Conservation (phyloP, 352 stramenopile genomes). For the Pythium chondricola region DNA sequence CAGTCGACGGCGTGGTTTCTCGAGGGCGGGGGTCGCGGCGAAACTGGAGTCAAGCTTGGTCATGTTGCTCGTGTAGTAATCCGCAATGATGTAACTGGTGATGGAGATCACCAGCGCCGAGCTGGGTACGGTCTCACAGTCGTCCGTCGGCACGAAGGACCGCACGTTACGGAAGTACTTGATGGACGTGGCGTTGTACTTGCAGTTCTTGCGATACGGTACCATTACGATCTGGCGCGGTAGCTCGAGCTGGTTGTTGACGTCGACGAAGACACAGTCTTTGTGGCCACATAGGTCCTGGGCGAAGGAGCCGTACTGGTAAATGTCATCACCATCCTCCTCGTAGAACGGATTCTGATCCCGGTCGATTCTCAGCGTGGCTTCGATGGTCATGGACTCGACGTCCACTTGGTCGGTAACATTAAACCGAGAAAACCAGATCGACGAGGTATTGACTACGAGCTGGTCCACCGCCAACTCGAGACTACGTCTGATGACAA, state of each 20-base stretch:
- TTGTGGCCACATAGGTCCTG: constrained; percentile 19
- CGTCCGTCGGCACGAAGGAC: background rate
- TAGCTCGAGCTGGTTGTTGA: constrained; percentile 23
- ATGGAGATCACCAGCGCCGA: constrained; percentile 24
- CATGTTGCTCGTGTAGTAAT: constrained; percentile 5
- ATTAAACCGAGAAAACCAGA: background rate
- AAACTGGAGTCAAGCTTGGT: background rate
- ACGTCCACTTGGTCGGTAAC: background rate
- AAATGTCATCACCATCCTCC: background rate
- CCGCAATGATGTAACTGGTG: constrained; percentile 18
- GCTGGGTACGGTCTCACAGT: constrained; percentile 15
- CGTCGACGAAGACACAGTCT: constrained; percentile 31
- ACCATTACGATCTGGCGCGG: background rate
- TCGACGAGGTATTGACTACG: background rate
- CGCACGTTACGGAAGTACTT: background rate
- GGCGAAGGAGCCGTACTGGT: constrained; percentile 20
- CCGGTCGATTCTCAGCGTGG: background rate
- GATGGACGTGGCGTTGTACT: background rate
- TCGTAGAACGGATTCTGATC: background rate
- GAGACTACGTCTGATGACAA: background rate
- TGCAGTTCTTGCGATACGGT: background rate
- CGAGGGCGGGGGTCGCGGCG: background rate
- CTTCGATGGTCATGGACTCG: background rate
- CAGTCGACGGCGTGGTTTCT: background rate
- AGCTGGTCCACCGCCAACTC: background rate